phyloP scores from a whole-genome alignment of 306 rosid species.

The Albizia julibrissin region DNA sequence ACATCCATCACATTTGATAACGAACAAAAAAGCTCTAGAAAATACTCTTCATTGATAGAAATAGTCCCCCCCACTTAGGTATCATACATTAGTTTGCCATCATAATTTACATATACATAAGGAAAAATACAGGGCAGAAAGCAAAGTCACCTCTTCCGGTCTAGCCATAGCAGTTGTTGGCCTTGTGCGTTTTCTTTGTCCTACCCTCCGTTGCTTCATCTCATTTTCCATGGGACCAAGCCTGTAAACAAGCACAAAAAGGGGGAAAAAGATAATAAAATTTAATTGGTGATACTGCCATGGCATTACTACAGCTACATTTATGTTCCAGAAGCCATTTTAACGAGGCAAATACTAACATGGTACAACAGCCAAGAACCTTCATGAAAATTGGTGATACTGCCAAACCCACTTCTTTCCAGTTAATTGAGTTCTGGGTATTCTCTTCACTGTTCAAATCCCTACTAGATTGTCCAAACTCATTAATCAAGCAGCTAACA shows the following conservation, averaged over 20 bases:
- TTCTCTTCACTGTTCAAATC: not conserved
- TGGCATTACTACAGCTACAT: not conserved
- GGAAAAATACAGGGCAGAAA: not conserved
- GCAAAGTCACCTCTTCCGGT: slow-evolving; percentile 64
- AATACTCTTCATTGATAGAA: not conserved
- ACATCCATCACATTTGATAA: not conserved
- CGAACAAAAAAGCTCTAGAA: not conserved
- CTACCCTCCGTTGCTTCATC: slow-evolving; percentile 58
- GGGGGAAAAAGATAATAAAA: not conserved
- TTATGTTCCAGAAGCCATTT: not conserved
- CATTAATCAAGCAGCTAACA: slow-evolving; percentile 50
- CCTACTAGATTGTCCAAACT: slow-evolving; percentile 40
- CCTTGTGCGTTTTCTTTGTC: slow-evolving; percentile 39
- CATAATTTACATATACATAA: not conserved
- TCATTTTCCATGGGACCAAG: slow-evolving; percentile 82
- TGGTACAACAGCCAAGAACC: slow-evolving; percentile 63
- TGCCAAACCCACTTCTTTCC: slow-evolving; percentile 56
- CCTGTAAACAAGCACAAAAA: slow-evolving; percentile 41
- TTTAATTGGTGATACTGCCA: not conserved
- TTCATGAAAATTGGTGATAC: slow-evolving; percentile 58
- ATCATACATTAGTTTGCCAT: not conserved
- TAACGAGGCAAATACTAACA: slow-evolving; percentile 46
- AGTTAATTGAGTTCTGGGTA: slow-evolving; percentile 32
- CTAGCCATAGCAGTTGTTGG: slow-evolving; percentile 48
- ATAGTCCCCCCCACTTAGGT: not conserved